These are phyloP conservation scores for Aureobasidium zeae DNA, from an alignment of 2,329 filamentous ascomycete genomes.

Conservation along the genomic window DNA sequence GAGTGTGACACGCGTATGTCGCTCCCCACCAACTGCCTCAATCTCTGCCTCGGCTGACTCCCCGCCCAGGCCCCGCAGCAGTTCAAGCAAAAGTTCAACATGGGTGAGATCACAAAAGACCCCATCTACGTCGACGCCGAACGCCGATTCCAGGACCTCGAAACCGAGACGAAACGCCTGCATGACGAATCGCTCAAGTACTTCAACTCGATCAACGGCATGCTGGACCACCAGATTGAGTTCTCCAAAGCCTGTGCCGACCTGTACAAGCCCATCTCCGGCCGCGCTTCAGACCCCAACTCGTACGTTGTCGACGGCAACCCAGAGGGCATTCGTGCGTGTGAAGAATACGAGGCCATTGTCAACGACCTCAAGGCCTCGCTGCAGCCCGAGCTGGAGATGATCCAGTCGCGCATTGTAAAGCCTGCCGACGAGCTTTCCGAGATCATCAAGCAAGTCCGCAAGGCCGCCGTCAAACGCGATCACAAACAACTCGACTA, in stretches of 20 bases:
- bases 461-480: slow-evolving; percentile 78
- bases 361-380: slow-evolving; percentile 85
- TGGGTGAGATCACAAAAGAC: slow-evolving; percentile 93
- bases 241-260: slow-evolving; percentile 94
- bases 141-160: slow-evolving; percentile 84
- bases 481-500: slow-evolving; percentile 97
- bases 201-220: slow-evolving; percentile 94
- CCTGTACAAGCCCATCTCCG: slow-evolving; percentile 96
- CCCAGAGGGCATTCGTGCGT: slow-evolving; percentile 84
- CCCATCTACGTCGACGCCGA: slow-evolving; percentile 91
- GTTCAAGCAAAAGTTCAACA: slow-evolving; percentile 85
- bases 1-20: slow-evolving; percentile 68
- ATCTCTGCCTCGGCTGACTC: slow-evolving; percentile 64
- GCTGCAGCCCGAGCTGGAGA: slow-evolving; percentile 83
- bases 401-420: slow-evolving; percentile 90
- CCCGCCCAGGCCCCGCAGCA: slow-evolving; percentile 69
- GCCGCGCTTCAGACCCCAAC: slow-evolving; percentile 86
- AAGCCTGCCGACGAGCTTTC: slow-evolving; percentile 86
- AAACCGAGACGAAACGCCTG: slow-evolving; percentile 90
- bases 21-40: slow-evolving; percentile 60
- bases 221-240: slow-evolving; percentile 95
- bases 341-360: slow-evolving; percentile 89
- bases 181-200: slow-evolving; percentile 98
- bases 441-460: slow-evolving; percentile 90
- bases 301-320: slow-evolving; percentile 76